Evolutionary conservation across 2,329 filamentous ascomycete species (phyloP).

Genomic region (Penicillium sp.): DNA sequence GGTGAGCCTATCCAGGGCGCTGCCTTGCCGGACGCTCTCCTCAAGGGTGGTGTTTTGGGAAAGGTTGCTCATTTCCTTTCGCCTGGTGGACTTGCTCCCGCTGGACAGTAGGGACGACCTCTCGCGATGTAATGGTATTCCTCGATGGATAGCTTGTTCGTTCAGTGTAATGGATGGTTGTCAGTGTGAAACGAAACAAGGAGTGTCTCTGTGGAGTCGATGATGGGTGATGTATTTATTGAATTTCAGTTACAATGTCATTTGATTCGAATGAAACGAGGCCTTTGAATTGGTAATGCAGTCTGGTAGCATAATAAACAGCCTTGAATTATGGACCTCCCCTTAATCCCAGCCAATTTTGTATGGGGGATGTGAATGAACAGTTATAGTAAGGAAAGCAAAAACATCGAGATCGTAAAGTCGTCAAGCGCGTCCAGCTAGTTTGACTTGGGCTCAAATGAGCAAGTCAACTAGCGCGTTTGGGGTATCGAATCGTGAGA

Average conservation of each 20-base stretch:
- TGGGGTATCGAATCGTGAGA: conserved; percentile 34
- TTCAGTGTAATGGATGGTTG: neutral
- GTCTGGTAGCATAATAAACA: neutral
- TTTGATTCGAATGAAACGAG: conserved; percentile 13
- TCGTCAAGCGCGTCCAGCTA: conserved; percentile 25
- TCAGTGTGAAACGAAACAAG: neutral
- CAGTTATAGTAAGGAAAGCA: conserved; percentile 1
- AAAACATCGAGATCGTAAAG: conserved; percentile 29
- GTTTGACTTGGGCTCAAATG: conserved; percentile 16
- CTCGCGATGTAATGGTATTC: neutral
- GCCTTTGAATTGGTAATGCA: neutral
- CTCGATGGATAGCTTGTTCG: neutral
- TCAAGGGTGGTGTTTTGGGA: conserved; percentile 25
- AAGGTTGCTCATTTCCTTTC: conserved; percentile 23
- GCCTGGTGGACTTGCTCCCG: conserved; percentile 6
- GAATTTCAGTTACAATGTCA: conserved; percentile 17
- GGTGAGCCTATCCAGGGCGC: conserved; percentile 29
- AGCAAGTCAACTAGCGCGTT: conserved; percentile 21
- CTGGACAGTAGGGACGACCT: neutral
- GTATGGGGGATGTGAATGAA: neutral
- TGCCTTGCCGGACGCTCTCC: conserved; percentile 24
- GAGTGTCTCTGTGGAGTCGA: neutral
- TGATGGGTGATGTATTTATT: conserved; percentile 18
- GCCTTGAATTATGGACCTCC: neutral
- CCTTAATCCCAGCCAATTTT: neutral